These are phyloP conservation scores for Populus pruinosa DNA, from an alignment of 345 rosid species.

Conservation along the genomic window DNA sequence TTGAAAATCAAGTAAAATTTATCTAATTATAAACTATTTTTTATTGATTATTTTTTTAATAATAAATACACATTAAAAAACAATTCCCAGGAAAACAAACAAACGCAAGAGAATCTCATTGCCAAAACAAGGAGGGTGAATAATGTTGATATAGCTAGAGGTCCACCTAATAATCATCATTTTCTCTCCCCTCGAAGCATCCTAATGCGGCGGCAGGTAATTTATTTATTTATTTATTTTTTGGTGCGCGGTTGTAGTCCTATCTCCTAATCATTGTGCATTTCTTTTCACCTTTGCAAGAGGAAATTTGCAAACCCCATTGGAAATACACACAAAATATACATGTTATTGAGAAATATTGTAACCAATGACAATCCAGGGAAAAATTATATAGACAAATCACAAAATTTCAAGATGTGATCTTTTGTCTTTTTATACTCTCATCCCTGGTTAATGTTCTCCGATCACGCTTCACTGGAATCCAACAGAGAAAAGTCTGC, in stretches of 20 bases:
- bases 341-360: background rate
- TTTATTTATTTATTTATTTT: background rate
- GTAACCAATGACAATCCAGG: background rate
- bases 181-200: background rate
- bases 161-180: slow-evolving; percentile 4
- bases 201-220: slow-evolving; percentile 14
- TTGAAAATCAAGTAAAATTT: no score
- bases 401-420: slow-evolving; percentile 14
- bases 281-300: no score
- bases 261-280: background rate
- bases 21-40: no score
- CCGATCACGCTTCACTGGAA: slow-evolving; percentile 36
- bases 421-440: slow-evolving; percentile 34
- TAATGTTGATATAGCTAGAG: background rate
- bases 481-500: slow-evolving; percentile 19
- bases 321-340: no score
- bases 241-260: background rate
- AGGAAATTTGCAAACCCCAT: no score
- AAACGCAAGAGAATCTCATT: background rate
- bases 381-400: background rate
- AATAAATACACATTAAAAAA: no score
- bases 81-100: no score
- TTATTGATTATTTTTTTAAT: no score
- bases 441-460: slow-evolving; percentile 16
- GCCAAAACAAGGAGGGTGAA: no score